Evolutionary conservation across 352 stramenopile genomes (phyloP), one percentile per base, ranked within the genome.

Genomic region (Globisporangium middletonii): DNA sequence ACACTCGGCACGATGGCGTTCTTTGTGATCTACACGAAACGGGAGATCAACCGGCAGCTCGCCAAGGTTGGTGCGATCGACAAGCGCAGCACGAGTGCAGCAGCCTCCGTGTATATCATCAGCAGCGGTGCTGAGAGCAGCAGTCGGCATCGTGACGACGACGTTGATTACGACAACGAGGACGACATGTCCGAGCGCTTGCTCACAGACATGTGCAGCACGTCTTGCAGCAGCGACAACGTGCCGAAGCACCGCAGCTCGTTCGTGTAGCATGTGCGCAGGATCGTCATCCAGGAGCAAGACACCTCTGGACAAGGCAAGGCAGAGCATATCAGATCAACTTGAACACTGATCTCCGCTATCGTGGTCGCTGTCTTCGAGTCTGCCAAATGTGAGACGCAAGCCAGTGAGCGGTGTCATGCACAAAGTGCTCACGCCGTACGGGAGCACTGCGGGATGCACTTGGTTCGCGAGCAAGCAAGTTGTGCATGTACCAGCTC

Each of bases 21-120:
- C 60, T 67, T 83, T 18, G 71, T 83, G 50, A 54, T 80, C 41
- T 80, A 83, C 56, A 83, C 72, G 3, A 74, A 69, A 47, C 67
- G 74, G 37, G 58, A 83, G 64, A 60, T 83, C 11, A 61, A 69
- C 30, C 67, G 53, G 12, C 71, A 80, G 51, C 50, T 83, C 33
- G 60, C 45, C 26, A 74, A 78, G 51, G 65, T 73, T 23, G 57
- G 43, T 50, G 49, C 57, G 68, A 68, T 13, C 33, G 37, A 63
- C 9, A 62, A 63, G 15, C 55, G 55, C 55, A 13, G 27, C 35
- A 19, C 47, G 26, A 50, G n/a, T 16, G 55, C 37, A 51, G 56
- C 35, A 12, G n/a, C 19, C 43, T 6, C 19, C n/a, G 43, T 48
- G 43, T 26, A n/a, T 11, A 19, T 19, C 9, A 26, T 8, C 15